Base-by-base conservation (phyloP, 179 eudicot species). In the Heliamphora pulchella region DNA sequence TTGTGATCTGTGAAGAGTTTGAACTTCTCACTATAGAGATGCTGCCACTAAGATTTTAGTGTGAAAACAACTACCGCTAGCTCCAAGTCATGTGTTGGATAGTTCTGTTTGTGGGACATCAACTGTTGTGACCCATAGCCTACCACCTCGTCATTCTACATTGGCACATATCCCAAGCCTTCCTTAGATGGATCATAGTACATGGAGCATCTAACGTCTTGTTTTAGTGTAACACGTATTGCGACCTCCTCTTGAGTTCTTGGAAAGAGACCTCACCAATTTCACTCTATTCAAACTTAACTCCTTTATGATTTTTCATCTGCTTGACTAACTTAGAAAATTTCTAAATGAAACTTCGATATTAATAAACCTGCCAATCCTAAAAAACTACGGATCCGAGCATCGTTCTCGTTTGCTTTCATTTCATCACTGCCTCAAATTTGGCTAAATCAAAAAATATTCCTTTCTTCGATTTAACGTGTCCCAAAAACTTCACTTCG, bases 291-390 rank as follows among this genome's bases (percentile, higher is more conserved):
- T 0, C 15, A 54, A 7, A 54, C 58, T 8, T 54, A 7, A 54
- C 58, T 54, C 10, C 58, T 10, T 54, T 54, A 10, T 10, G 11
- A 1, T 13, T 54, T 2, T 10, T 7, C 11, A 54, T 8, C 2
- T 2, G 58, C 11, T 10, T 2, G 2, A 10, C 58, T 54, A 54
- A 7, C 11, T 10, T 54, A 54, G 58, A 54, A 10, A 54, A 80
- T 78, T 71, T 80, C 84, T 65, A 82, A 84, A 15, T 20, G 17
- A 61, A 61, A 3, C 20, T 17, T 15, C 65, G 4, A 8, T 61
- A 61, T 15, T 15, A n/a, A 1, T 31, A 31, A 31, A 31, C 65
- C 8, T 0, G 20, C 22, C 4, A 61, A n/a, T 3, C 65, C 65
- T 5, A 61, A 15, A 7, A 61, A 61, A 15, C 65, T n/a, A 2